Base-by-base conservation (phyloP, 2,329 filamentous ascomycete species). In the Gaeumannomyces sp. region DNA sequence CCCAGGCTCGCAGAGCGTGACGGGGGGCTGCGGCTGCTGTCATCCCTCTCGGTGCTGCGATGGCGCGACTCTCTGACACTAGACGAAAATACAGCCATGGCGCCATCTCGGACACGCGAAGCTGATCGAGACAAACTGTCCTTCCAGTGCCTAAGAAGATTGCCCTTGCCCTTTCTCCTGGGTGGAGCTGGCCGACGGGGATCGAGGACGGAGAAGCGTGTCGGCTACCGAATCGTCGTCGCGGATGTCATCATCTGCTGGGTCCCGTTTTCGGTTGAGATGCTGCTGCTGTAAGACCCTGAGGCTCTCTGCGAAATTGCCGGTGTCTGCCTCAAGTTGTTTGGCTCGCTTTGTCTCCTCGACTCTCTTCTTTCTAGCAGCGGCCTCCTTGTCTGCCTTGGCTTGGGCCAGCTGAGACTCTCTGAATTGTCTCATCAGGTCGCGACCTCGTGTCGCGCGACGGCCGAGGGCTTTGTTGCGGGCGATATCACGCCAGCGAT, bases 401-500 rank as follows among this genome's bases (percentile, higher is more conserved):
- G 75, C 74, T 31, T 64, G 58, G 1, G 68, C 65, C 66, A 72
- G 66, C 69, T 74, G 66, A n/a, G 73, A 69, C 70, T 78, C 69
- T 35, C 79, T 78, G 70, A 81, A 85, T 2, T 76, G 73, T 33
- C 78, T 78, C 67, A 82, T 77, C 66, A 82, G 79, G 57, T 85
- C 82, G 62, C 82, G 80, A 27, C 81, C 83, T 57, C 80, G 77
- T 38, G 77, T 78, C 10, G 84, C 81, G 28, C 85, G 78, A n/a
- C 77, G 77, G 65, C 80, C 78, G 22, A 83, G 77, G 3, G 81
- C 78, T 25, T 77, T 78, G 60, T 80, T 77, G 16, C 83, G 78
- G 11, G 80, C 82, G 56, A 74, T 78, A 19, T 80, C 72, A 61
- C 79, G 81, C 85, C 85, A 87, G 25, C 76, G 76, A 68, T 86